Evolutionary conservation across 2,329 filamentous ascomycete species (phyloP).

Genomic region (Penicillium sp.): DNA sequence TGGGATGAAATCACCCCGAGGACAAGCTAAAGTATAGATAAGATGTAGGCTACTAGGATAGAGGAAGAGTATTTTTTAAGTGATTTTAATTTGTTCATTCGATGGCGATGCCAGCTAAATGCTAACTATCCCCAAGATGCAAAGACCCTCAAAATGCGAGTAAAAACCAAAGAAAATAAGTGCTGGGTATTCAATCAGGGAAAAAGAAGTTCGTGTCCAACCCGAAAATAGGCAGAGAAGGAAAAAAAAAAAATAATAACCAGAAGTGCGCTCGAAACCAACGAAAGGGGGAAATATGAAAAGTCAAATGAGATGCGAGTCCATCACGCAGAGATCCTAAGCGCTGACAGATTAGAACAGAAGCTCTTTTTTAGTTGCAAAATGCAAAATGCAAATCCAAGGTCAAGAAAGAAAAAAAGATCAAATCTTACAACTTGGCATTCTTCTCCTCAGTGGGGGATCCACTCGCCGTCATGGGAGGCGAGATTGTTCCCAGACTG

Average conservation of each 20-base stretch:
- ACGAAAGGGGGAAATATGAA: slow-evolving; percentile 2
- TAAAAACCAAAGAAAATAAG: not conserved
- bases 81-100: slow-evolving; percentile 6
- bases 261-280: slow-evolving; percentile 21
- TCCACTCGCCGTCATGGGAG: slow-evolving; percentile 23
- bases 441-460: slow-evolving; percentile 34
- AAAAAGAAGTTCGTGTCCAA: slow-evolving; percentile 4
- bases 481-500: slow-evolving; percentile 30
- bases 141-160: slow-evolving; percentile 4
- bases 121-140: slow-evolving; percentile 11
- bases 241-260: not conserved
- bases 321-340: slow-evolving; percentile 22
- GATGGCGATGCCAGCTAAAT: slow-evolving; percentile 2
- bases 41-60: not conserved
- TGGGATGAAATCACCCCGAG: not conserved
- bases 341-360: slow-evolving; percentile 17
- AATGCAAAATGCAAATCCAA: not conserved
- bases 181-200: slow-evolving; percentile 11
- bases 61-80: not conserved
- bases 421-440: slow-evolving; percentile 36
- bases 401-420: slow-evolving; percentile 5
- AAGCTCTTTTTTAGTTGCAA: not conserved
- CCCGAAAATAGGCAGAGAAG: slow-evolving; percentile 4
- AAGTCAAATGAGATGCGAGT: slow-evolving; percentile 4
- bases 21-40: not conserved